Evolutionary conservation across 768 basidiomycete genomes (phyloP), one percentile per base, ranked within the genome.

Genomic region (Suillus alpinus): DNA sequence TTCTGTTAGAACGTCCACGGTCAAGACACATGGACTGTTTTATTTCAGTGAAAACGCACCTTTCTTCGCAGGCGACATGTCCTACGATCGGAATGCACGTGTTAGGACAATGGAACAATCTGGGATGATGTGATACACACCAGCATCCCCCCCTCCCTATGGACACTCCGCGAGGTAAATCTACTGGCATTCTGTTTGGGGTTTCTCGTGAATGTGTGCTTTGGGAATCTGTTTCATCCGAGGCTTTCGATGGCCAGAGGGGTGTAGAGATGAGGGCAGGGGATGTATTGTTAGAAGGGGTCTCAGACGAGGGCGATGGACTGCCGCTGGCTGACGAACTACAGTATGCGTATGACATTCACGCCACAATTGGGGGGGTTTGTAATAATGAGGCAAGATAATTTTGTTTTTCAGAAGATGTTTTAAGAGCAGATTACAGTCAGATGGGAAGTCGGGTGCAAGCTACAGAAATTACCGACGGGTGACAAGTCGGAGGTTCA

Each of bases 21-120:
- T 36, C 39, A 46, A 47, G 52, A 58, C 6, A 9, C 1, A 23
- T 12, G 57, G 13, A 44, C 4, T 2, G 10, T 1, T 4, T 59
- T 26, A 46, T 59, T 52, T 39, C 16, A 59, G 41, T n/a, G 41
- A 5, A 46, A 50, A 71, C 81, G 63, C 67, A 92, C 91, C 80
- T 92, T 93, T 77, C 91, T 82, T 63, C 91, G 84, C 47, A 93
- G 76, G 32, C 91, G 85, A 75, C 91, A 93, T 56, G 91, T 93
- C 91, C 91, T 93, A 49, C 3, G 43, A 57, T 59, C 55, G 47
- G 37, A 47, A 37, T 59, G 46, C 59, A 62, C 51, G 51, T 63
- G 62, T 31, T 26, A 41, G 56, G 23, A 57, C 39, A 56, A 16
- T 53, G n/a, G 46, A 32, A 50, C n/a, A 52, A 6, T 39, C 31